These are phyloP conservation scores for Macrophomina pseudophaseolina DNA, from an alignment of 2,329 filamentous ascomycete genomes.

Conservation along the genomic window DNA sequence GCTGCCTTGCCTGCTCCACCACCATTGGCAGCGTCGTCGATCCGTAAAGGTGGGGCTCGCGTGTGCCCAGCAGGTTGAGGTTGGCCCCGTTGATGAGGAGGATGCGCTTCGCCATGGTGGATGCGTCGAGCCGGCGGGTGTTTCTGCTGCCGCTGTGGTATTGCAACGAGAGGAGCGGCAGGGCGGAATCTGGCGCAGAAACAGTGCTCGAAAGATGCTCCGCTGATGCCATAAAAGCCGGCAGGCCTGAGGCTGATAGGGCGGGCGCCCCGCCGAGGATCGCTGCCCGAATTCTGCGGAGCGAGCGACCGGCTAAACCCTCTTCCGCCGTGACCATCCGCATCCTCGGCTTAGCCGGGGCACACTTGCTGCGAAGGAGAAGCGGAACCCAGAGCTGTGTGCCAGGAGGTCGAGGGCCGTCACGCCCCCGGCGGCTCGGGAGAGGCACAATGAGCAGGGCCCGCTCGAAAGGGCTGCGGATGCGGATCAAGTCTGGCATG, in stretches of 20 bases:
- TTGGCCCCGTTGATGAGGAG: slow-evolving; percentile 83
- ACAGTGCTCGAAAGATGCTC: background rate
- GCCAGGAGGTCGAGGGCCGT: background rate
- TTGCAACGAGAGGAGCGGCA: background rate
- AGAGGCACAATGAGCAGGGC: no score
- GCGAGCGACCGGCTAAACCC: background rate
- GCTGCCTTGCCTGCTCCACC: slow-evolving; percentile 53
- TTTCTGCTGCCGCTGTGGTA: background rate
- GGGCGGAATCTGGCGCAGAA: background rate
- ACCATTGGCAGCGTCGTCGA: slow-evolving; percentile 70
- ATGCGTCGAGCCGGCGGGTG: background rate
- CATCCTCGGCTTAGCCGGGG: background rate
- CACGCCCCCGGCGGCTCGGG: no score
- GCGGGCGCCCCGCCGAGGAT: background rate
- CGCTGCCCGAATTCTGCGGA: background rate
- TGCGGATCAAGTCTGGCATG: background rate
- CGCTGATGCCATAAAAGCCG: background rate
- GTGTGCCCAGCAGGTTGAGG: slow-evolving; percentile 77
- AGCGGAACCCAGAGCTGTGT: background rate
- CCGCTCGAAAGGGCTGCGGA: no score
- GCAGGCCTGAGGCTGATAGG: background rate
- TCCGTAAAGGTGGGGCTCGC: slow-evolving; percentile 77
- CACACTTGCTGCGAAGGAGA: background rate
- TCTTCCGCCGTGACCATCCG: background rate
- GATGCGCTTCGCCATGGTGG: slow-evolving; percentile 53